Conservation (phyloP, 164 flowering plant species). For the Cinnamomum chago region DNA sequence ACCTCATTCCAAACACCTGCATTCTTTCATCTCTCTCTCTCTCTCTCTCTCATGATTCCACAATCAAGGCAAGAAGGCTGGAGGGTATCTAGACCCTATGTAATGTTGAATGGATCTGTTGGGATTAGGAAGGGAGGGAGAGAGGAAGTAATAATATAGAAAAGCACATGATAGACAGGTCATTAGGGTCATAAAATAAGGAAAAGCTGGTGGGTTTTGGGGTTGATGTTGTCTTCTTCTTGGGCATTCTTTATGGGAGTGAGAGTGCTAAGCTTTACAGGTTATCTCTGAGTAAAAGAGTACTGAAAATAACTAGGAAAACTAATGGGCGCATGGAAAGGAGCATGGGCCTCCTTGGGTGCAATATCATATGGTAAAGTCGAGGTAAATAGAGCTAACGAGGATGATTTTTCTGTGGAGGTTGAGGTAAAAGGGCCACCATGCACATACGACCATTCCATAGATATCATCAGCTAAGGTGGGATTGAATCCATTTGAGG, state of each 20-base stretch:
- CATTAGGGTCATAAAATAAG: slow-evolving; percentile 36
- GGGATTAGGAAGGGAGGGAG: slow-evolving; percentile 12
- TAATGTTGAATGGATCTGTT: slow-evolving; percentile 3
- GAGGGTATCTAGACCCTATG: not conserved
- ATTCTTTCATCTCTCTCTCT: slow-evolving; percentile 29
- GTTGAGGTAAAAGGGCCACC: no score
- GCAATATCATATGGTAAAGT: slow-evolving; percentile 17
- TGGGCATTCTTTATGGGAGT: slow-evolving; percentile 15
- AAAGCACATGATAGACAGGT: slow-evolving; percentile 64
- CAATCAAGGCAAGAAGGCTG: slow-evolving; percentile 22
- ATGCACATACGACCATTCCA: not conserved
- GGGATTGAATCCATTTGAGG: not conserved
- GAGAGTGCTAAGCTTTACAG: slow-evolving; percentile 34
- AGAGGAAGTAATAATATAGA: slow-evolving; percentile 17
- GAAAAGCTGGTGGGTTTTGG: slow-evolving; percentile 46
- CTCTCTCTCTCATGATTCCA: slow-evolving; percentile 30
- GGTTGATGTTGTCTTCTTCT: slow-evolving; percentile 57
- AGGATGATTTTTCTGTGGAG: slow-evolving; percentile 18
- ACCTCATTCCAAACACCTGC: slow-evolving; percentile 64
- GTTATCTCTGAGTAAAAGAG: slow-evolving; percentile 24
- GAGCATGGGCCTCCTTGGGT: slow-evolving; percentile 5
- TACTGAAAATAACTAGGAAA: slow-evolving; percentile 39
- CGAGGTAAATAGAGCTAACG: slow-evolving; percentile 20
- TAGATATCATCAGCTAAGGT: not conserved
- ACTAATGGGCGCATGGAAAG: slow-evolving; percentile 18